These are phyloP conservation scores for Eudorina sp. DNA, from an alignment of 139 green algal species.

Conservation along the genomic window DNA sequence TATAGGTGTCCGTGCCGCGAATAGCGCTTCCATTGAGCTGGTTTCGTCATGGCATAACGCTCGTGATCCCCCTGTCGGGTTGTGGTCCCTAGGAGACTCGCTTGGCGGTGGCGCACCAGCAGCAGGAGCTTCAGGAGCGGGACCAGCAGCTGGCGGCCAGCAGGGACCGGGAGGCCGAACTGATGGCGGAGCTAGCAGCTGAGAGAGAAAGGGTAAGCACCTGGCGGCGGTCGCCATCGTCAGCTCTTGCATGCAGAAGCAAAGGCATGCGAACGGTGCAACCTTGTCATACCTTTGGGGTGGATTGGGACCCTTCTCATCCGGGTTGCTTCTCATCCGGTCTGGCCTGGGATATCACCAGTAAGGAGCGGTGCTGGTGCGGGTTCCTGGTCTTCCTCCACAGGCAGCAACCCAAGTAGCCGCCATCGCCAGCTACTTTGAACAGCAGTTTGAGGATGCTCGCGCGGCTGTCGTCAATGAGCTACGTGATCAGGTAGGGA, in stretches of 20 bases:
- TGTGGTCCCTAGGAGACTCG: conserved; percentile 41
- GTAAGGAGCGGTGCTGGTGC: too few species aligned
- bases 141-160: background rate
- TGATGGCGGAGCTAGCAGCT: background rate
- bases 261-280: background rate
- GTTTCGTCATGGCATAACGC: too few species aligned
- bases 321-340: background rate
- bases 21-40: too few species aligned
- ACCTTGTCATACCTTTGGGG: background rate
- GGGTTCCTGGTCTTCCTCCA: background rate
- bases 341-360: too few species aligned
- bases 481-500: background rate
- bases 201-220: background rate
- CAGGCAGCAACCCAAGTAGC: conserved; percentile 2
- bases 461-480: background rate
- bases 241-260: too few species aligned
- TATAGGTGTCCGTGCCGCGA: too few species aligned
- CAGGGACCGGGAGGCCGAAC: background rate
- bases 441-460: conserved; percentile 15
- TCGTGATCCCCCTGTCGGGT: too few species aligned
- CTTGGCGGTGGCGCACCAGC: conserved; percentile 38
- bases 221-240: too few species aligned
- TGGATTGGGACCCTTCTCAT: background rate
- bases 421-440: background rate
- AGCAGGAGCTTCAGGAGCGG: conserved; percentile 24